Evolutionary conservation across 2,329 filamentous ascomycete species (phyloP).

Genomic region (Fusarium sp.): DNA sequence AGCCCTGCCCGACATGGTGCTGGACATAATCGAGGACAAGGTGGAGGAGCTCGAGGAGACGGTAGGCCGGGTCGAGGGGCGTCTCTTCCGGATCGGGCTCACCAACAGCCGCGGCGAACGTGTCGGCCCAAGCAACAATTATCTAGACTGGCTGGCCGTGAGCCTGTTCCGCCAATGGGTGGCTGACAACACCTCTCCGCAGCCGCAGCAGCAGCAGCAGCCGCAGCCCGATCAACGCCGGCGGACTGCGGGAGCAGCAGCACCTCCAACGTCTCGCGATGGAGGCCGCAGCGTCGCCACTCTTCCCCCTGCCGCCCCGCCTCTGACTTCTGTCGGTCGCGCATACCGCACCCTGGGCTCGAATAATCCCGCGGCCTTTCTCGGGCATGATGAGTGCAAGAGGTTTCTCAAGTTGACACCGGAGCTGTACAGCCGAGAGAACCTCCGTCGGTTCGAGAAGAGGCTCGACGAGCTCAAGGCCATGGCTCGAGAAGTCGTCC

Average conservation of each 20-base stretch:
- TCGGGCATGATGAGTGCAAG: conserved; percentile 89
- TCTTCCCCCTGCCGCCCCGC: conserved; percentile 55
- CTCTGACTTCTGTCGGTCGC: conserved; percentile 72
- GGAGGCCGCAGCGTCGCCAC: conserved; percentile 47
- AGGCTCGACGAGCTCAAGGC: conserved; percentile 89
- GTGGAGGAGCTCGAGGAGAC: conserved; percentile 90
- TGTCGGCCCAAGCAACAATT: conserved; percentile 81
- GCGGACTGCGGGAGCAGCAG: conserved; percentile 15
- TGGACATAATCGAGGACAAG: conserved; percentile 95
- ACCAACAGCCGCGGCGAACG: conserved; percentile 84
- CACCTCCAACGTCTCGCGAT: conserved; percentile 41
- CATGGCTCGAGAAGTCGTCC: conserved; percentile 83
- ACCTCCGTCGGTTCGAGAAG: conserved; percentile 84
- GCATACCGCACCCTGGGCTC: conserved; percentile 83
- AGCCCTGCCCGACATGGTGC: conserved; percentile 77
- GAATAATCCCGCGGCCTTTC: conserved; percentile 69
- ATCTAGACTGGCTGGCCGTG: conserved; percentile 90
- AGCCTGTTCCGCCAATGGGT: conserved; percentile 93
- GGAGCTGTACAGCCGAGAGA: conserved; percentile 88
- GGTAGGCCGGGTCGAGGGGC: conserved; percentile 82
- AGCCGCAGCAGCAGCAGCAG: conserved; percentile 33
- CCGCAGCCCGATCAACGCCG: conserved; percentile 45
- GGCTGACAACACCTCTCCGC: conserved; percentile 86
- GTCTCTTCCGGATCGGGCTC: conserved; percentile 83
- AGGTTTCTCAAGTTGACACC: conserved; percentile 86